Evolutionary conservation across 2,329 filamentous ascomycete species (phyloP).

Genomic region (Fusarium sp.): DNA sequence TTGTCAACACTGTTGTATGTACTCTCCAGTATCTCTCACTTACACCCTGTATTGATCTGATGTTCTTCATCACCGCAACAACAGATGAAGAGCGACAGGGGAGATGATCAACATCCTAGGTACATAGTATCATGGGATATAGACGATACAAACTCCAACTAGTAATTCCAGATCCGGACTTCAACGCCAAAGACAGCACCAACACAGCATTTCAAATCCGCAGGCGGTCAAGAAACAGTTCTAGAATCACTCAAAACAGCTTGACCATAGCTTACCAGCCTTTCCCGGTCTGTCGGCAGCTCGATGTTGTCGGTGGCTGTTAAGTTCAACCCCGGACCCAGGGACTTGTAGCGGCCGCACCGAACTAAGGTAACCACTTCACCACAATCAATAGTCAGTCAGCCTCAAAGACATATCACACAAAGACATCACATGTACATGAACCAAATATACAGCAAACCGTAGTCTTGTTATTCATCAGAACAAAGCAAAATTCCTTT

Average conservation of each 20-base stretch:
- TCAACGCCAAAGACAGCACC: background rate
- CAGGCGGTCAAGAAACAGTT: background rate
- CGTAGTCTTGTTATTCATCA: slow-evolving; percentile 30
- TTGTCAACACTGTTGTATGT: background rate
- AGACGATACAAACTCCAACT: background rate
- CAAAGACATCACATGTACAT: background rate
- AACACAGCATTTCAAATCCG: background rate
- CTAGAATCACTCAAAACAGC: slow-evolving; percentile 8
- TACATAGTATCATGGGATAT: background rate
- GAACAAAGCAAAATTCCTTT: slow-evolving; percentile 19
- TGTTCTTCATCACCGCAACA: slow-evolving; percentile 33
- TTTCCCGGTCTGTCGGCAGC: background rate
- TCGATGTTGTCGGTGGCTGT: slow-evolving; percentile 20
- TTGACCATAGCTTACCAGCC: background rate
- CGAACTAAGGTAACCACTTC: slow-evolving; percentile 32
- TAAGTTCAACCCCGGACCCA: slow-evolving; percentile 28
- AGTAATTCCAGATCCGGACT: slow-evolving; percentile 3
- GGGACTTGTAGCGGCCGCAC: slow-evolving; percentile 10
- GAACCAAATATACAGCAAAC: background rate
- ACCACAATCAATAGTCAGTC: slow-evolving; percentile 14
- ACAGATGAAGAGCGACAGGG: slow-evolving; percentile 14
- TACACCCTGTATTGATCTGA: slow-evolving; percentile 29
- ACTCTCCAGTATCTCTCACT: slow-evolving; percentile 25
- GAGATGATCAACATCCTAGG: background rate
- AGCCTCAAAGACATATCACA: slow-evolving; percentile 3